A percentile compares a stretch with the other conserved stretches of the same genome.
These are phyloP conservation scores for Fusarium graminum DNA, from an alignment of 2,329 filamentous ascomycete genomes.

Conservation along the genomic window DNA sequence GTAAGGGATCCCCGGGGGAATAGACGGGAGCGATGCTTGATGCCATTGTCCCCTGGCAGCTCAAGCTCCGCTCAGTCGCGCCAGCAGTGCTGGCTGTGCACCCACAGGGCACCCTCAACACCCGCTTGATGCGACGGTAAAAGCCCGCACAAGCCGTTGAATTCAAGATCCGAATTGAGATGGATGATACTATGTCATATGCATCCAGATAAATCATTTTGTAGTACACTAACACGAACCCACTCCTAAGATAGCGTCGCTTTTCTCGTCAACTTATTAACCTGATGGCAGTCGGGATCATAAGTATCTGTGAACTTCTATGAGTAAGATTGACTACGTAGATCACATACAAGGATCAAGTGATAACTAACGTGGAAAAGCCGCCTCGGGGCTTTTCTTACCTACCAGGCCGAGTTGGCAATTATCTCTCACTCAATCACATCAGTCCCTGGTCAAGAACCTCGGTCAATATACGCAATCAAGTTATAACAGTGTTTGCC, in stretches of 20 bases:
- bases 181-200: conserved; percentile 18
- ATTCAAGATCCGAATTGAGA: conserved; percentile 30
- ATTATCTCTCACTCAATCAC: conserved; percentile 16
- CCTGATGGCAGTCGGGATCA: conserved; percentile 4
- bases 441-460: conserved; percentile 13
- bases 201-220: background rate
- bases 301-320: background rate
- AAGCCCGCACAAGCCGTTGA: conserved; percentile 35
- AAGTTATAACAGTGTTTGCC: conserved; percentile 7
- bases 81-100: conserved; percentile 40
- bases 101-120: conserved; percentile 29
- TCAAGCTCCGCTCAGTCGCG: conserved; percentile 44
- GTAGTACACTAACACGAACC: background rate
- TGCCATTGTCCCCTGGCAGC: conserved; percentile 42
- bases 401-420: conserved; percentile 7
- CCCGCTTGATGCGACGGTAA: conserved; percentile 40
- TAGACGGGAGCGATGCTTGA: conserved; percentile 47
- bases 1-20: conserved; percentile 32
- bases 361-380: conserved; percentile 22
- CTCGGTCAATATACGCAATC: conserved; percentile 14
- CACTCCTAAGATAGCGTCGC: background rate
- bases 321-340: conserved; percentile 26
- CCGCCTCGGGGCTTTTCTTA: conserved; percentile 20
- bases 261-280: background rate
- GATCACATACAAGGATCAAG: conserved; percentile 35